Evolutionary conservation across 805 yeast genomes (phyloP).

Genomic region (Candida taoyuanica): DNA sequence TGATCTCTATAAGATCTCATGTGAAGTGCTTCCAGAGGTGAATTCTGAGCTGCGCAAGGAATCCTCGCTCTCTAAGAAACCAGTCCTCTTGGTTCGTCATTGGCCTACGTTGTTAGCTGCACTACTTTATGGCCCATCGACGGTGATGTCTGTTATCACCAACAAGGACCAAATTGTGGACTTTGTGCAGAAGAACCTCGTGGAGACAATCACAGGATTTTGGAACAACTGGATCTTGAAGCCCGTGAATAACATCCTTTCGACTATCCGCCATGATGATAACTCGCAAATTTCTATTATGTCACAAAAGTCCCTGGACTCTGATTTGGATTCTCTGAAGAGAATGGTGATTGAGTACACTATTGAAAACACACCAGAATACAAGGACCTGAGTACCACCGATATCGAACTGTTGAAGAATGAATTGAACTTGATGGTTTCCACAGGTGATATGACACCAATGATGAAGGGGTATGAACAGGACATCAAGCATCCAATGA

Average conservation of each 20-base stretch:
- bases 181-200: conserved; percentile 55
- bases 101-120: conserved; percentile 57
- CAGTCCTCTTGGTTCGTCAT: conserved; percentile 43
- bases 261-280: conserved; percentile 83
- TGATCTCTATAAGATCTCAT: conserved; percentile 1
- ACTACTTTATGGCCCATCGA: conserved; percentile 49
- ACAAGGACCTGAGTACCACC: conserved; percentile 2
- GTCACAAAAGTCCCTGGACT: conserved; percentile 69
- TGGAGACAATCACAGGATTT: conserved; percentile 64
- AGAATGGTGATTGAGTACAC: conserved; percentile 82
- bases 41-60: neutral
- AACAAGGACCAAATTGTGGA: conserved; percentile 48
- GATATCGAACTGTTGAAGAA: conserved; percentile 14
- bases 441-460: conserved; percentile 72
- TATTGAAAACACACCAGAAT: conserved; percentile 30
- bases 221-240: conserved; percentile 77
- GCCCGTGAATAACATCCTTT: conserved; percentile 67
- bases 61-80: conserved; percentile 21
- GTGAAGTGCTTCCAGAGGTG: conserved; percentile 1
- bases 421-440: conserved; percentile 45
- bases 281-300: conserved; percentile 67
- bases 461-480: conserved; percentile 78
- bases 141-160: conserved; percentile 38
- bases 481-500: conserved; percentile 67
- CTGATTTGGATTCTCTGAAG: conserved; percentile 77